Base-by-base conservation (phyloP, 192 early-diverging fungal species). In the Tieghemiomyces parasiticus region DNA sequence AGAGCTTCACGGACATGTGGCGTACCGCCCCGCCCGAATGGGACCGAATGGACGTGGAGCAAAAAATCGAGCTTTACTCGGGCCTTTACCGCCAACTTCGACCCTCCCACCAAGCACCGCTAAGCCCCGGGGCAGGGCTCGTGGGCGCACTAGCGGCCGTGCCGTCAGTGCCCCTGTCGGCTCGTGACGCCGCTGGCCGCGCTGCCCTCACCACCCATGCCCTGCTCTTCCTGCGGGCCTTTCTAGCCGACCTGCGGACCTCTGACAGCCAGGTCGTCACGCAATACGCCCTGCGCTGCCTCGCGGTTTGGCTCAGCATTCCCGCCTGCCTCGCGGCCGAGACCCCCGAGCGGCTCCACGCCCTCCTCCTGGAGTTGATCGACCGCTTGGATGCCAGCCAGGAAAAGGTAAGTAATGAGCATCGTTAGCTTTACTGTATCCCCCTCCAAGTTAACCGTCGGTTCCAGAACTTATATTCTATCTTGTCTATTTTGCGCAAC, bases 41-140 rank as follows among this genome's bases (percentile, higher is more conserved):
- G 24, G 14, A 1, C 50, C 24, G 1, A 24, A 9, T 30, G 50
- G 16, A 30, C 26, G 4, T 29, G 26, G 50, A 52, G 26, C 50
- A 52, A 25, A 14, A 25, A 2, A 30, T 24, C 14, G 50, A 52
- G 30, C 24, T 52, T 20, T 52, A 52, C 50, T 24, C 50, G 6
- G 50, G 50, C 30, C 50, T 52, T 8, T 52, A 52, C 26, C 50
- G 26, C 26, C 50, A 52, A 52, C 30, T 52, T 14, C 24, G 30
- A 2, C 50, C 50, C 24, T 3, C 16, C 24, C 26, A 30, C 26
- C 50, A 30, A 52, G 19, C 20, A 52, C 2, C 30, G 14, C 26
- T 2, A 52, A 13, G 30, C 24, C 2, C 14, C 50, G n/a, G n/a
- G 50, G 50, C 6, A 0, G 50, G 26, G 30, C 30, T 30, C 2